Base-by-base conservation (phyloP, 1,139 yeast species). In the Diutina siamensis region DNA sequence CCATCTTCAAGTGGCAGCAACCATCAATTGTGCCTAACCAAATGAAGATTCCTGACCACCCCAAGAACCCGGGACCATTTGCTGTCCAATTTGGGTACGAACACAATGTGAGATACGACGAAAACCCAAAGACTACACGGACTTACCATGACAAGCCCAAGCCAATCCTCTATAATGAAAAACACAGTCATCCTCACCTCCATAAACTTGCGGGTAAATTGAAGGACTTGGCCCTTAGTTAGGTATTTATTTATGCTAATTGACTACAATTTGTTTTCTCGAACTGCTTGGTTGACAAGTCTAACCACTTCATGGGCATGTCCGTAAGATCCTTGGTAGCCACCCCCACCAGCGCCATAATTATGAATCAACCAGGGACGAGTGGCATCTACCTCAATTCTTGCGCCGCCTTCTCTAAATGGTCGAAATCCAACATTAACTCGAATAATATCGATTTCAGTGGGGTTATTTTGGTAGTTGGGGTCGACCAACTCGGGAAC, bases 381-480 rank as follows among this genome's bases (percentile, higher is more conserved):
- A 9, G 56, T 51, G 48, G 51, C 27, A 57, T 64, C 78, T 4
- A 48, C 40, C 50, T 72, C 78, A 9, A 73, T 63, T 38, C 78
- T 55, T 0, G 65, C 65, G 2, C 78, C 78, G 4, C 66, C 69
- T 10, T 59, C 63, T 51, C 79, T 57, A 38, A 60, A 68, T 2
- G 80, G 79, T 45, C 80, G 60, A 45, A 72, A 69, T 0, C 79
- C 79, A 28, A 73, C 68, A 45, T 61, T 61, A 10, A 71, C 72
- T 28, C 57, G 55, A 2, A 71, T 58, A 15, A 73, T 52, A 45
- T 68, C 71, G 57, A 44, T 45, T 25, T 32, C 38, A 9, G 34
- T 53, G 48, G 12, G 66, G 54, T 45, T 27, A 15, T 61, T 57
- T 48, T 60, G 55, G 47, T 53, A 64, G 10, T 46, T 46, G 2